phyloP scores from a whole-genome alignment of 495 filamentous ascomycete species.

The Tirmania nivea region DNA sequence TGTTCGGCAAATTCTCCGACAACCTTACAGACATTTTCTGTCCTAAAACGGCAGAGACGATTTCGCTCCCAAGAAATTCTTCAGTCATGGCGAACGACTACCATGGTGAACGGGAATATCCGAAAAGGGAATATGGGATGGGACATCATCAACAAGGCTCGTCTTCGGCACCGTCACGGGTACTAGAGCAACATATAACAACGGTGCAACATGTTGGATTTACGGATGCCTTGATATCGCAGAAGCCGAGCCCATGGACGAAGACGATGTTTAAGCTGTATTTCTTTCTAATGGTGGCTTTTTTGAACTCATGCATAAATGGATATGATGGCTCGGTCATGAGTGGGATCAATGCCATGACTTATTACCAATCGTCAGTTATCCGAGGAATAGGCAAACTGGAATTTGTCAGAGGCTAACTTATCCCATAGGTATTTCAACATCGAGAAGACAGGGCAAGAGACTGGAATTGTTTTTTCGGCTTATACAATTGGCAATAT shows the following conservation, averaged over 20 bases:
- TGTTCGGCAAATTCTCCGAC: neutral
- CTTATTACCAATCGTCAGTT: slow-evolving; percentile 21
- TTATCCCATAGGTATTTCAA: slow-evolving; percentile 10
- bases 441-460: slow-evolving; percentile 10
- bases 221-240: slow-evolving; percentile 14
- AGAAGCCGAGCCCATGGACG: slow-evolving; percentile 23
- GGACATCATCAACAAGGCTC: slow-evolving; percentile 12
- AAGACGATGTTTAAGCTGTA: slow-evolving; percentile 23
- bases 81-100: neutral
- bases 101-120: slow-evolving; percentile 7
- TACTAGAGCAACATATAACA: slow-evolving; percentile 13
- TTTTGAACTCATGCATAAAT: slow-evolving; percentile 31
- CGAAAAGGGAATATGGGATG: neutral
- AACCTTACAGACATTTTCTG: no score
- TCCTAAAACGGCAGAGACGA: no score
- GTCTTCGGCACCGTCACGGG: slow-evolving; percentile 7
- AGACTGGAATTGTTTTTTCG: slow-evolving; percentile 28
- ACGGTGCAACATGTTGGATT: slow-evolving; percentile 16
- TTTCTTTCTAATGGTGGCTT: slow-evolving; percentile 22
- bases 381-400: neutral
- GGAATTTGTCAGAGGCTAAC: neutral
- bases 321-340: slow-evolving; percentile 40
- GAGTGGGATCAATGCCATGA: slow-evolving; percentile 30
- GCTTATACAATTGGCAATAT: slow-evolving; percentile 33
- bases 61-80: neutral